These are phyloP conservation scores for Acrodontium crateriforme DNA, from an alignment of 2,329 filamentous ascomycete genomes.

Conservation along the genomic window DNA sequence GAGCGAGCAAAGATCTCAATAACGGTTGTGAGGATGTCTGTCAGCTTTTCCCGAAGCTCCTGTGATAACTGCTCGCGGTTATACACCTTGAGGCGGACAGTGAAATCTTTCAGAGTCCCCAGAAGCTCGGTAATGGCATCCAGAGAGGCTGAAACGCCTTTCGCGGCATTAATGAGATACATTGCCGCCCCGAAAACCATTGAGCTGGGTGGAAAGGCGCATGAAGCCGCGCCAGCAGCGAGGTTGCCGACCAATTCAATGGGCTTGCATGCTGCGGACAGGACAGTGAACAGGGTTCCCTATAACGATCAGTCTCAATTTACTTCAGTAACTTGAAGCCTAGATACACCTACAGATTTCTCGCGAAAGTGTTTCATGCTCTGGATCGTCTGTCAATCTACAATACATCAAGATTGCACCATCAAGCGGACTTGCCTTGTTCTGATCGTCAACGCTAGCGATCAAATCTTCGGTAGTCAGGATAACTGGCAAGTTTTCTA, in stretches of 20 bases:
- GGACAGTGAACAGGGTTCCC: constrained; percentile 2
- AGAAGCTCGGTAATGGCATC: constrained; percentile 34
- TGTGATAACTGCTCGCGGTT: constrained; percentile 25
- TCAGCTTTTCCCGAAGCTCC: constrained; percentile 27
- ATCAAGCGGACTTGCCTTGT: background rate
- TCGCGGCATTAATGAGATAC: constrained; percentile 32
- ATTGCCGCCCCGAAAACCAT: constrained; percentile 31
- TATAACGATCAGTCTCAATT: no score
- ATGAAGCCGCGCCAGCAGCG: constrained; percentile 22
- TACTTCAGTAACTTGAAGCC: background rate
- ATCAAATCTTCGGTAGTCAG: constrained; percentile 4
- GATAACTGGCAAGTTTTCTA: constrained; percentile 4
- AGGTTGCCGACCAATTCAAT: constrained; percentile 29
- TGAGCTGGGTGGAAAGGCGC: constrained; percentile 29
- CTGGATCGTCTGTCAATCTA: background rate
- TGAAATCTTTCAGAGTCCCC: constrained; percentile 22
- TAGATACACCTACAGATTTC: constrained; percentile 1
- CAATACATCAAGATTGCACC: background rate
- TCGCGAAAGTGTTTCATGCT: constrained; percentile 4
- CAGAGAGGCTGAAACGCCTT: constrained; percentile 32
- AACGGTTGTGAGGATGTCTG: constrained; percentile 29
- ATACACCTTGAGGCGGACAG: no score
- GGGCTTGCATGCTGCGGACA: constrained; percentile 14
- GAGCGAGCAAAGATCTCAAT: constrained; percentile 35
- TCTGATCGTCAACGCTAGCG: constrained; percentile 2